Percentiles rank a stretch among this genome's conserved stretches.
These are phyloP conservation scores for Trichosporon coremiiforme DNA, from an alignment of 1,284 basidiomycete species.

Conservation along the genomic window DNA sequence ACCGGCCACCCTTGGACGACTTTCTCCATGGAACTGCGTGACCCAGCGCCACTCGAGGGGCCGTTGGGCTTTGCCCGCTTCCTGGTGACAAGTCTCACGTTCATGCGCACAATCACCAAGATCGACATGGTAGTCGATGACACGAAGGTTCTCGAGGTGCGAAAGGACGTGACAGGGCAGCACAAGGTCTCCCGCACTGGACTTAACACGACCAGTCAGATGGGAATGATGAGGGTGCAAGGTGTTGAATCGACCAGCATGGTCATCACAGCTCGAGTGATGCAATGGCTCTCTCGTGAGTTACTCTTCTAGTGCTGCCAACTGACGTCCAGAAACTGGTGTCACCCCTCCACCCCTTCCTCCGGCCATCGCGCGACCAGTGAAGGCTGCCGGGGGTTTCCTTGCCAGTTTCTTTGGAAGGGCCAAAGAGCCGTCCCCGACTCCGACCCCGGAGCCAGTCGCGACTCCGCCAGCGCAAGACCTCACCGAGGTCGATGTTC, in stretches of 20 bases:
- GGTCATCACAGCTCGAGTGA: conserved; percentile 77
- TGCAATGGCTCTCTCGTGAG: conserved; percentile 65
- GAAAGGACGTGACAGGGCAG: conserved; percentile 67
- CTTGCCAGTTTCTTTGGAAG: conserved; percentile 61
- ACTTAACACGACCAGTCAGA: conserved; percentile 56
- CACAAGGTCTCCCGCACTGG: conserved; percentile 63
- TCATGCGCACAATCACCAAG: conserved; percentile 79
- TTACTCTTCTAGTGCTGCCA: not conserved
- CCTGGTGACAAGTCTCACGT: conserved; percentile 88
- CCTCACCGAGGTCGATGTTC: conserved; percentile 63
- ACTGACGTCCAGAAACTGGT: conserved; percentile 62
- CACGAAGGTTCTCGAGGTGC: conserved; percentile 71
- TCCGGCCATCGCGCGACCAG: conserved; percentile 39
- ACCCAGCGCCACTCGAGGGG: conserved; percentile 77
- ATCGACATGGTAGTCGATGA: conserved; percentile 81
- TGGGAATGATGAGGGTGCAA: conserved; percentile 69
- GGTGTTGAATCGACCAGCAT: conserved; percentile 70
- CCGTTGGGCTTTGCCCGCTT: conserved; percentile 85
- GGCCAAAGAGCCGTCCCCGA: conserved; percentile 52
- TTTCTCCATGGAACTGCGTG: conserved; percentile 87
- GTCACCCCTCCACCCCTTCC: conserved; percentile 55
- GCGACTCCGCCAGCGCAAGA: conserved; percentile 58
- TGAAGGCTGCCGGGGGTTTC: conserved; percentile 75
- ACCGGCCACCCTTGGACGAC: conserved; percentile 71
- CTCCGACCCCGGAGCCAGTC: conserved; percentile 56